Base-by-base conservation (phyloP, 352 stramenopile genomes). In the Globisporangium middletonii region DNA sequence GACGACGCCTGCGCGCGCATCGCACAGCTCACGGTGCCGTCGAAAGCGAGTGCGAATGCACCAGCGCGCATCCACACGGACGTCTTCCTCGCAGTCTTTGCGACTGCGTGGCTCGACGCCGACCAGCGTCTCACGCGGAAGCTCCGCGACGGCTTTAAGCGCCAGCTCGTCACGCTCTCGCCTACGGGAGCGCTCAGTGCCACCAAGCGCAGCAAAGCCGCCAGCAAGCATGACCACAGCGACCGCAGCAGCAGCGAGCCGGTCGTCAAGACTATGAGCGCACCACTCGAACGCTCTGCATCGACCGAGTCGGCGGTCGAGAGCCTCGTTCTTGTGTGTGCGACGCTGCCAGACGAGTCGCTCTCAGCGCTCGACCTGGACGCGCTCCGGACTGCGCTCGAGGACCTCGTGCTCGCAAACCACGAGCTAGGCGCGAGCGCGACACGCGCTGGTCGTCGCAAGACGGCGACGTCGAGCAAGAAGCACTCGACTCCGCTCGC, bases 21-120 rank as follows among this genome's bases (percentile, higher is more conserved):
- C 13, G n/a, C 27, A 8, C 53, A 44, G 13, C 18, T 57, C 33
- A 38, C 52, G 27, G 8, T 42, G 12, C 15, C 18, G 27, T 43
- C 38, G 3, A 15, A 18, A 15, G 2, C 26, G 9, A 51, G 4
- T 37, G 2, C 19, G 30, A 46, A 23, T 16, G 26, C 41, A 48
- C 26, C 46, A 2, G 19, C 50, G 11, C 47, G 37, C 6, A 38
- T 85, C 28, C 50, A 64, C 0, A 71, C 85, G 3, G 77, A 88
- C 54, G 59, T 72, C 11, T 66, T 86, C 42, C 68, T 88, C n/a
- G 57, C 73, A 26, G 52, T 83, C 16, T 81, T 86, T 54, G 57
- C 54, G 12, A 68, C 61, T 4, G 62, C 60, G 5, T 88, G 78
- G 78, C 54, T 83, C 28, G 67, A 71, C 16, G 63, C 73, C 53